Evolutionary conservation across 441 rosid genomes (phyloP), one percentile per base, ranked within the genome.

Genomic region (Populus hybrid): DNA sequence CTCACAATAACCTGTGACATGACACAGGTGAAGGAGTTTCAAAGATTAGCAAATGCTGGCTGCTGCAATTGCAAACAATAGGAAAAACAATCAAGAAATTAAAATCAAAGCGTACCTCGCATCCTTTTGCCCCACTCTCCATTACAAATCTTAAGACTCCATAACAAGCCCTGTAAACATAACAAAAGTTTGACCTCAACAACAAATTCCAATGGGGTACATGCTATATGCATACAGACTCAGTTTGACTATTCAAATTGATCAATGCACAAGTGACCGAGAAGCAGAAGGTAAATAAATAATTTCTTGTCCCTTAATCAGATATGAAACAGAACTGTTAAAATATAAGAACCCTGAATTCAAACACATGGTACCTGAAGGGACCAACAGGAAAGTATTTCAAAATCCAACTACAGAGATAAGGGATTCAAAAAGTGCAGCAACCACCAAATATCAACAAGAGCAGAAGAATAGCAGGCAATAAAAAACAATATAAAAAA

Each of bases 81-180:
- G 20, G 57, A 10, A 5, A 28, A 12, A n/a, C n/a, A 21, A 65
- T 2, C n/a, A 8, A 66, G 20, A 16, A 26, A 20, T 40, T 6
- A 32, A 12, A n/a, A 12, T 7, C 30, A 1, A 1, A 50, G 76
- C 83, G 32, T 8, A 91, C 95, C 95, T 91, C 95, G 14, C 93
- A 90, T 28, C 95, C 95, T 82, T 91, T 89, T 3, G 93, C 95
- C 28, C 95, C 95, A 70, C 90, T 90, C 72, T 91, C 93, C 95
- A 91, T 91, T 66, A 91, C 81, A 70, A 85, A 90, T 63, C 95
- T 86, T 81, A 91, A 69, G 10, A 91, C 95, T 82, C 93, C 95
- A 82, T 90, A 90, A 70, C 95, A 90, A 10, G 93, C 92, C 87
- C 93, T 91, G 12, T 6, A 74, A 20, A 46, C 3, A 30, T 2